phyloP scores from a whole-genome alignment of 768 basidiomycete species.

The Rhodotorula diobovata region DNA sequence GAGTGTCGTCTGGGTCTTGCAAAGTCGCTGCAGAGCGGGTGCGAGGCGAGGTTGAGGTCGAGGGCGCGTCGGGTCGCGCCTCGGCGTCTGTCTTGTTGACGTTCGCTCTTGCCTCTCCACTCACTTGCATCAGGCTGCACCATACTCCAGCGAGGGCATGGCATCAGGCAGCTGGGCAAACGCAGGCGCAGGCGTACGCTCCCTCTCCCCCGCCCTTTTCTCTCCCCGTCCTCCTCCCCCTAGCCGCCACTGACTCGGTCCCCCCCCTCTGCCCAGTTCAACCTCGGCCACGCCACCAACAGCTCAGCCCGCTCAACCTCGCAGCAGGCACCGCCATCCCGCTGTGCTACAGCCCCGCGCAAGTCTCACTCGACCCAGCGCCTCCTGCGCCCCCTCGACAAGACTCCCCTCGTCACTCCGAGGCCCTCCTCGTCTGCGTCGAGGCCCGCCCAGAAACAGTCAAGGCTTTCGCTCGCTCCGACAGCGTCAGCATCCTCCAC shows the following conservation, averaged over 20 bases:
- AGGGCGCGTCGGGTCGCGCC: not conserved
- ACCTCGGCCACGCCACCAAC: not conserved
- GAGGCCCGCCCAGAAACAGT: not conserved
- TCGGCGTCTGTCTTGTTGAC: too few relatives aligned
- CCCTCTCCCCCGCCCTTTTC: not conserved
- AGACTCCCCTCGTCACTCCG: conserved; percentile 11
- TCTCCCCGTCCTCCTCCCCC: not conserved
- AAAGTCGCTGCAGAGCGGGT: too few relatives aligned
- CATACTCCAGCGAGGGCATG: not conserved
- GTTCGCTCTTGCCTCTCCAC: not conserved
- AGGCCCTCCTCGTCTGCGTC: not conserved
- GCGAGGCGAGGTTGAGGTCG: too few relatives aligned
- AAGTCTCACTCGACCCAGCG: not conserved
- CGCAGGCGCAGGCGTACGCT: not conserved
- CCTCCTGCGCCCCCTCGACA: conserved; percentile 9
- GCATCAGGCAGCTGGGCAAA: not conserved
- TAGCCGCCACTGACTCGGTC: not conserved
- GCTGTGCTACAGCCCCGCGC: not conserved
- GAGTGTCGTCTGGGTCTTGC: too few relatives aligned
- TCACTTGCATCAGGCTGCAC: not conserved
- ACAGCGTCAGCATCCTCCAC: not conserved
- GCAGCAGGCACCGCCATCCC: not conserved
- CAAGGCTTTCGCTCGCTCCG: not conserved
- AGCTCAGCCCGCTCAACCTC: not conserved
- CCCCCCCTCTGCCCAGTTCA: not conserved